Evolutionary conservation across 1,139 yeast species (phyloP), one percentile per base, ranked within the genome.

Genomic region (Citeromyces hawaiiensis): DNA sequence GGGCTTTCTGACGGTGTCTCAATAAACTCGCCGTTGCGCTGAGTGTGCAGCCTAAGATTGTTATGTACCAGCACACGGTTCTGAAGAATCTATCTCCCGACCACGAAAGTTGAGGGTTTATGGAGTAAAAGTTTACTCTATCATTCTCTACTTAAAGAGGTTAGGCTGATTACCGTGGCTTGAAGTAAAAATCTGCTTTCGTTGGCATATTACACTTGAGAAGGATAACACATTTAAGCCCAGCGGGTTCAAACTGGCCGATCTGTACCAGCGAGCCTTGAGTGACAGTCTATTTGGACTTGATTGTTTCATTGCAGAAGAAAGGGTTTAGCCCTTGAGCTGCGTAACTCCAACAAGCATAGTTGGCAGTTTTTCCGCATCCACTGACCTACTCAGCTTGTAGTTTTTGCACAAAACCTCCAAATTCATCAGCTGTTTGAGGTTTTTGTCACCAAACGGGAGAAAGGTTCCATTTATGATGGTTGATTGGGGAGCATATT

Each of bases 251-350:
- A 70, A 79, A 46, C 61, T 83, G 31, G 72, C 74, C 39, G 65
- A 63, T 29, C 88, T 83, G 13, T 83, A 79, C 52, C 76, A 76
- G 48, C 72, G 93, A 49, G 80, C 93, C 4, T 63, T 91, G 40
- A 83, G 83, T 44, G 93, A 83, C 48, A 96, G 97, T 9, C 88
- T 88, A 51, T 74, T 79, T 62, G 96, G 97, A 0, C 64, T 91
- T 44, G 91, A 86, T 15, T 86, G 96, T 56, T 68, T 79, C 43
- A 71, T 91, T 35, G 79, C 75, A 40, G 66, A 65, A 42, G 96
- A 87, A 51, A 7, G 27, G 27, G 27, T 9, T 23, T 23, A 32
- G 21, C 55, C 51, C 35, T 54, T 56, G 16, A 55, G 40, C 36
- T 55, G 60, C 1, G 52, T 54, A 3, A 44, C 35, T 5, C 48